Evolutionary conservation across 495 filamentous ascomycete genomes (phyloP).

Genomic region (Neurospora hispaniola): DNA sequence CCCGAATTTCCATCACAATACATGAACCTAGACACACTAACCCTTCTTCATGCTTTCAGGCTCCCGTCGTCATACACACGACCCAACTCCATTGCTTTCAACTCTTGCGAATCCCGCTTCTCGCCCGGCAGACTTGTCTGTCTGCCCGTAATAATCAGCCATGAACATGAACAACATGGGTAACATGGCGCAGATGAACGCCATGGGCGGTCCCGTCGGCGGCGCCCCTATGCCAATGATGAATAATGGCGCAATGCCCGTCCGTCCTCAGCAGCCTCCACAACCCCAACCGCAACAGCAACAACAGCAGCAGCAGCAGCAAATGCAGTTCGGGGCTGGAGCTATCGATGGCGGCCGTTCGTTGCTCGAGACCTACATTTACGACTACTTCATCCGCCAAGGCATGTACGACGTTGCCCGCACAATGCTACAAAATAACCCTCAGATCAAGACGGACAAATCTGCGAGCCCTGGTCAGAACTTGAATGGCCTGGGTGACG

Average conservation of each 20-base stretch:
- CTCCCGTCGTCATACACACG: not conserved
- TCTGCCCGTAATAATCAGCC: constrained; percentile 19
- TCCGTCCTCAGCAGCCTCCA: constrained; percentile 24
- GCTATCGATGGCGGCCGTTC: constrained; percentile 30
- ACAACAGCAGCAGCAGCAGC: constrained; percentile 11
- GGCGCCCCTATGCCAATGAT: constrained; percentile 59
- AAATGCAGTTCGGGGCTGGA: constrained; percentile 2
- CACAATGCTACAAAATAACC: constrained; percentile 54
- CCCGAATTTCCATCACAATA: not conserved
- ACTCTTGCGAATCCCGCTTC: constrained; percentile 12
- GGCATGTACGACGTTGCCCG: constrained; percentile 71
- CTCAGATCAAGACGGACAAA: constrained; percentile 42
- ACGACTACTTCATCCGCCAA: constrained; percentile 87
- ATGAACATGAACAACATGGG: constrained; percentile 52
- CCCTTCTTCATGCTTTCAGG: not conserved
- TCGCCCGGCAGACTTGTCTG: constrained; percentile 16
- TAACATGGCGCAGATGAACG: constrained; percentile 55
- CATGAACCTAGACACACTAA: not conserved
- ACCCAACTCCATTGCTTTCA: not conserved
- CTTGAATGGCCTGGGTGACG: constrained; percentile 66
- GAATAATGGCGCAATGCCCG: constrained; percentile 46
- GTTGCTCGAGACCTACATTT: constrained; percentile 86
- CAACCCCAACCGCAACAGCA: constrained; percentile 3
- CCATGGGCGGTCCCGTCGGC: constrained; percentile 51
- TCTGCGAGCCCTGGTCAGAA: constrained; percentile 45